These are phyloP conservation scores for Phyllostachys edulis DNA, from an alignment of 176 grass and related monocot species.

Conservation along the genomic window DNA sequence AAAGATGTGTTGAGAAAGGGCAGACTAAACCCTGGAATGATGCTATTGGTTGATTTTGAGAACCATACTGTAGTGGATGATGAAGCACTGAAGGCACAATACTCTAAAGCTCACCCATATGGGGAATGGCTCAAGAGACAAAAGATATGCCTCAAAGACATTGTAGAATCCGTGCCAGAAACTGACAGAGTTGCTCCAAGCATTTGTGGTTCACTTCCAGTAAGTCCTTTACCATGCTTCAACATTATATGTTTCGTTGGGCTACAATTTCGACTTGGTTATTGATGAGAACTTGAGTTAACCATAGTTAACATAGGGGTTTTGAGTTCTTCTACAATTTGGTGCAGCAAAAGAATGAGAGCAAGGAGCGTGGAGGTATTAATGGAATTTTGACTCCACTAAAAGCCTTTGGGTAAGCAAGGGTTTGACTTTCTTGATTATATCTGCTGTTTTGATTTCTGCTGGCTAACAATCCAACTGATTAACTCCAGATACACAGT, in stretches of 20 bases:
- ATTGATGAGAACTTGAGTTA: not conserved
- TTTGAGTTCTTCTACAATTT: conserved; percentile 29
- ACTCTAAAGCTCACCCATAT: conserved; percentile 83
- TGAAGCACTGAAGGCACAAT: conserved; percentile 82
- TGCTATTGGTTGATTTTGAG: conserved; percentile 96
- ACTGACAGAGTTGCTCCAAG: conserved; percentile 53
- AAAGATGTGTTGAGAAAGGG: conserved; percentile 87
- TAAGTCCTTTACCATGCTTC: conserved; percentile 43
- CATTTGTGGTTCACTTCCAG: conserved; percentile 56
- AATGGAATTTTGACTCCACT: conserved; percentile 76
- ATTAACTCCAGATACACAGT: conserved; percentile 73
- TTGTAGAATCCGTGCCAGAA: conserved; percentile 82
- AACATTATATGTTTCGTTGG: not conserved
- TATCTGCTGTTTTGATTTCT: not conserved
- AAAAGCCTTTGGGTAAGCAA: conserved; percentile 92
- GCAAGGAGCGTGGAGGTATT: conserved; percentile 52
- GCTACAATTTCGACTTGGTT: conserved; percentile 1
- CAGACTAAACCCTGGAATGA: conserved; percentile 97
- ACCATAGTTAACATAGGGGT: not conserved
- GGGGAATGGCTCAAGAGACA: conserved; percentile 84
- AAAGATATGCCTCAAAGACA: conserved; percentile 66
- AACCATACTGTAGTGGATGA: conserved; percentile 93
- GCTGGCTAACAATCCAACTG: conserved; percentile 15
- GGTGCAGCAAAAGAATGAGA: conserved; percentile 39
- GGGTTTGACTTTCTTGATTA: not conserved